These are phyloP conservation scores for Crithidia acanthocephali DNA, from an alignment of 208 protist genomes.

Conservation along the genomic window DNA sequence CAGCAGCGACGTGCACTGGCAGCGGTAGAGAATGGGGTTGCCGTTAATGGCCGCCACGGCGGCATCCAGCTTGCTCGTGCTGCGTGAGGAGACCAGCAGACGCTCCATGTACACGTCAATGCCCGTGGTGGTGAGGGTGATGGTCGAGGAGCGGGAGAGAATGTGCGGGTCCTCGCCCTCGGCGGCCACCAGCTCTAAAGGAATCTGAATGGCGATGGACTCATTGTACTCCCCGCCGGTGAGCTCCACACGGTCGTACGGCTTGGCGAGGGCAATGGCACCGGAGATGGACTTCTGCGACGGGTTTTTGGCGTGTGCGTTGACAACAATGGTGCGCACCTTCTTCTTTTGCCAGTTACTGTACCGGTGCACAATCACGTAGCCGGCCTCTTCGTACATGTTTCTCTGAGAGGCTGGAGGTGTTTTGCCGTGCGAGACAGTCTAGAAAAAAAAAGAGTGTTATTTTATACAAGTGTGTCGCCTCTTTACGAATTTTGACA, in stretches of 20 bases:
- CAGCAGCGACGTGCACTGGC: conserved; percentile 68
- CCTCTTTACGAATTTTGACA: too few species aligned
- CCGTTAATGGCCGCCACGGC: conserved; percentile 65
- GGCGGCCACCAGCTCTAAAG: conserved; percentile 81
- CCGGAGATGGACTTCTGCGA: conserved; percentile 59
- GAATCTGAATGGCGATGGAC: conserved; percentile 62
- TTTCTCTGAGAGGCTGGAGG: neutral
- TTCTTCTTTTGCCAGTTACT: conserved; percentile 89
- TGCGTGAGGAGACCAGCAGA: conserved; percentile 64
- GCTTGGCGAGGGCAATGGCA: conserved; percentile 75
- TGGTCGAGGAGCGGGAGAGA: conserved; percentile 56
- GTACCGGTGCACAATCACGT: conserved; percentile 69
- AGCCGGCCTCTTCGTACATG: conserved; percentile 43
- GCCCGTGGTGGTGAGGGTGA: conserved; percentile 66
- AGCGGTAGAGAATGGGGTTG: conserved; percentile 59
- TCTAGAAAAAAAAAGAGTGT: too few species aligned
- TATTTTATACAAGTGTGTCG: too few species aligned
- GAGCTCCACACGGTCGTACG: conserved; percentile 88
- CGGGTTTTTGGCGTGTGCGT: conserved; percentile 58
- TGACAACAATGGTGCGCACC: conserved; percentile 86
- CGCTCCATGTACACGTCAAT: conserved; percentile 75
- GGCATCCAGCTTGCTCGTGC: conserved; percentile 61
- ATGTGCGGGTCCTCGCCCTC: conserved; percentile 87
- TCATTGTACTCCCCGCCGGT: conserved; percentile 85
- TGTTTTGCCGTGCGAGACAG: neutral